Conservation (phyloP, 2,329 filamentous ascomycete genomes). For the Daldinia sp. region DNA sequence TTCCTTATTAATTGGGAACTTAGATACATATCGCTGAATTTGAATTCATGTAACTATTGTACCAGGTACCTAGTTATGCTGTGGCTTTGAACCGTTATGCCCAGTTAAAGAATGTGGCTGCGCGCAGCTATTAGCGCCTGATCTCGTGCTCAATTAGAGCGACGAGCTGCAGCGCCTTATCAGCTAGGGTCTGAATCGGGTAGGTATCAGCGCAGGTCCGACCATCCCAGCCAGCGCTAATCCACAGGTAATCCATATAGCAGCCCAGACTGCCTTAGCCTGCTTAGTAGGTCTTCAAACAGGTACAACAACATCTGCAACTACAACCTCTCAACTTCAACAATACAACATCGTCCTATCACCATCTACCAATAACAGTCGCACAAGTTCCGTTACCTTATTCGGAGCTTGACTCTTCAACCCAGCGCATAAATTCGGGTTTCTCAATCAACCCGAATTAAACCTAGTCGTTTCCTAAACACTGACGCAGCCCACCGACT, state of each 20-base stretch:
- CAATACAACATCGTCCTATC: constrained; percentile 11
- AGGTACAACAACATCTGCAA: constrained; percentile 9
- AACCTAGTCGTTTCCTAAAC: background rate
- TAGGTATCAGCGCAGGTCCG: constrained; percentile 28
- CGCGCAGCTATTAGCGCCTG: constrained; percentile 23
- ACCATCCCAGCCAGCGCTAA: constrained; percentile 10
- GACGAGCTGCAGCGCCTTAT: constrained; percentile 27
- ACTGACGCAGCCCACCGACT: constrained; percentile 7
- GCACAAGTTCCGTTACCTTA: constrained; percentile 2
- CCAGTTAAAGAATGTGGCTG: constrained; percentile 14
- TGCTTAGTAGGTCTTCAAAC: constrained; percentile 10
- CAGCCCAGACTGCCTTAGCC: no score
- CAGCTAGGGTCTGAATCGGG: constrained; percentile 25
- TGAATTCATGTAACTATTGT: background rate
- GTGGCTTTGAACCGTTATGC: constrained; percentile 20
- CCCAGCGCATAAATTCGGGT: constrained; percentile 2
- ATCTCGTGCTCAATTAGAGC: constrained; percentile 19
- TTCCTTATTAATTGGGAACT: background rate
- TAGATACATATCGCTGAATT: background rate
- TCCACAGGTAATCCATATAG: constrained; percentile 5
- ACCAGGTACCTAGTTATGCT: background rate
- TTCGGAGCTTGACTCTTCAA: background rate
- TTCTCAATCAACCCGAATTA: constrained; percentile 2
- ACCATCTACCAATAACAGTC: constrained; percentile 5
- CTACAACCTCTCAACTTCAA: constrained; percentile 16